Evolutionary conservation across 768 basidiomycete species (phyloP).

Genomic region (Zangia roseola): DNA sequence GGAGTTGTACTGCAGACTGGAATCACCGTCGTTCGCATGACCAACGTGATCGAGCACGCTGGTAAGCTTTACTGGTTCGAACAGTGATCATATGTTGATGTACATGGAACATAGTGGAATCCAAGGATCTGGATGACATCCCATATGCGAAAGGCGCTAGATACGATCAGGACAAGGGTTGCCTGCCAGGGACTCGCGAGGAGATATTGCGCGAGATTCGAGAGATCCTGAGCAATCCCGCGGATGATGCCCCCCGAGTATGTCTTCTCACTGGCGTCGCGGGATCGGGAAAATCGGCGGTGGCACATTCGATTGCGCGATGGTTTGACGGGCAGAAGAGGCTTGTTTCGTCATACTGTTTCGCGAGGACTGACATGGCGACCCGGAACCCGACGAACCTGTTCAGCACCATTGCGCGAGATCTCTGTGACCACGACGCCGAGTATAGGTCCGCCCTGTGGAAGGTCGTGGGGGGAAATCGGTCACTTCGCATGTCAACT

Average conservation of each 20-base stretch:
- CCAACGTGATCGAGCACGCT: neutral
- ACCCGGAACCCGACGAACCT: no score
- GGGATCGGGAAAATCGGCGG: constrained; percentile 1
- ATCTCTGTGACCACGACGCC: constrained; percentile 21
- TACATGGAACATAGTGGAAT: neutral
- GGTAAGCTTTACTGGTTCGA: neutral
- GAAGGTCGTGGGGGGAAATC: neutral
- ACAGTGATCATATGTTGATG: neutral
- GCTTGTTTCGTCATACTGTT: no score
- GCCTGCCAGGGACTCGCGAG: constrained; percentile 3
- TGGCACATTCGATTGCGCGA: no score
- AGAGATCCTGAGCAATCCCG: neutral
- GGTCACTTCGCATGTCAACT: constrained; percentile 1
- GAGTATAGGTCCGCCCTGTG: constrained; percentile 11
- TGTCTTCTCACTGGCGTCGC: constrained; percentile 17
- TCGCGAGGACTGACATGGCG: no score
- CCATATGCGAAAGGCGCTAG: constrained; percentile 7
- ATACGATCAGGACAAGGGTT: constrained; percentile 3
- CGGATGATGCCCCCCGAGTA: constrained; percentile 3
- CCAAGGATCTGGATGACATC: constrained; percentile 7
- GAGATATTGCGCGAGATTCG: neutral
- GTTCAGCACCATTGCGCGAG: neutral
- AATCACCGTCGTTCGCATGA: neutral
- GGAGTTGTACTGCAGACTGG: neutral
- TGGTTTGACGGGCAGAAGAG: no score